Percentiles rank a stretch among this genome's conserved stretches.
These are phyloP conservation scores for Fusarium avenaceum DNA, from an alignment of 2,329 filamentous ascomycete species.

Conservation along the genomic window DNA sequence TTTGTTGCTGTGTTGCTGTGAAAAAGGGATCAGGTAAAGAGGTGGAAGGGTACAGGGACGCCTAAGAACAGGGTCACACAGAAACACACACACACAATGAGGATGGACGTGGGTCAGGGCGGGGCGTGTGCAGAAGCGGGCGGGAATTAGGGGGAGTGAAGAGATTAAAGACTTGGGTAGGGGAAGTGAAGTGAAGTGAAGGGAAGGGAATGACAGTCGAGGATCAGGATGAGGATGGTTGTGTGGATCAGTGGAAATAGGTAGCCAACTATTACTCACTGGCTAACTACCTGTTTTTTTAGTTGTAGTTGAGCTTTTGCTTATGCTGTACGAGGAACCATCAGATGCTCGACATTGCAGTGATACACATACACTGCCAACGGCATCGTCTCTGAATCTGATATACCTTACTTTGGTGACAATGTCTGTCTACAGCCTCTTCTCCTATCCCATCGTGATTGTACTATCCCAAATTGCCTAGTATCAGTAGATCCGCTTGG, in stretches of 20 bases:
- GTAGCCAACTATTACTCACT: too few relatives aligned
- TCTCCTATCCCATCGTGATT: background rate
- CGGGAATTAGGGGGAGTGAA: slow-evolving; percentile 41
- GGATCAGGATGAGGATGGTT: background rate
- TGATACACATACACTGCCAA: background rate
- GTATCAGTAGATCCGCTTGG: slow-evolving; percentile 24
- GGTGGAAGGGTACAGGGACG: slow-evolving; percentile 1
- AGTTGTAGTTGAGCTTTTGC: background rate
- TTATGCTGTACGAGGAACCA: background rate
- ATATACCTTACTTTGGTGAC: background rate
- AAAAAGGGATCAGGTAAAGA: slow-evolving; percentile 23
- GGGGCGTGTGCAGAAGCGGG: slow-evolving; percentile 37
- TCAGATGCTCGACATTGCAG: background rate
- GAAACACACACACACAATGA: slow-evolving; percentile 29
- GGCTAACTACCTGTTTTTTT: background rate
- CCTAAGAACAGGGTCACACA: slow-evolving; percentile 26
- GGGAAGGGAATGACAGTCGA: slow-evolving; percentile 5
- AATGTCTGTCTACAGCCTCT: slow-evolving; percentile 2
- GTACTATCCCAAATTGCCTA: slow-evolving; percentile 5
- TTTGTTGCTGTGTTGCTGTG: slow-evolving; percentile 49
- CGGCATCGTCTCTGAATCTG: background rate
- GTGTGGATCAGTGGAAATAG: slow-evolving; percentile 6
- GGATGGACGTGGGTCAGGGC: slow-evolving; percentile 30
- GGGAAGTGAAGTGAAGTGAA: slow-evolving; percentile 1
- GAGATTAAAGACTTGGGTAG: slow-evolving; percentile 33